Evolutionary conservation across 352 stramenopile genomes (phyloP).

Genomic region (Saprolegnia parasitica): DNA sequence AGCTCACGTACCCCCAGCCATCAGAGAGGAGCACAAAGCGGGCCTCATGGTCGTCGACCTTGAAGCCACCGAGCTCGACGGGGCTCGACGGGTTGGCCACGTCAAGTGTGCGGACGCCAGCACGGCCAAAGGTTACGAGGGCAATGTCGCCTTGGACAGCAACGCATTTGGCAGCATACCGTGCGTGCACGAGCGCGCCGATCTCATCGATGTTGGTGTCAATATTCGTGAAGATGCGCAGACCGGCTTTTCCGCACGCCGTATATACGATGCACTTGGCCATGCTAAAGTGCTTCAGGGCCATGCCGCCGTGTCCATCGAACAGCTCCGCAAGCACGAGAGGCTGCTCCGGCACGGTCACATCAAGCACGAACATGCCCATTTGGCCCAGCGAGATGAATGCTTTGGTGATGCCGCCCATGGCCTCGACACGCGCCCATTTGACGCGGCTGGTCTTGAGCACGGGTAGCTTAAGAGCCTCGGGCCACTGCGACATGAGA

Average conservation of each 20-base stretch:
- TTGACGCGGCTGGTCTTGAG: conserved; percentile 19
- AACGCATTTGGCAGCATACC: conserved; percentile 21
- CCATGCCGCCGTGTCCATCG: conserved; percentile 27
- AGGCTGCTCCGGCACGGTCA: conserved; percentile 15
- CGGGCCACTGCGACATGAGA: conserved; percentile 10
- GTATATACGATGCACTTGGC: conserved; percentile 26
- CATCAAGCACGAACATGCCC: conserved; percentile 24
- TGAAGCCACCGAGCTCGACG: conserved; percentile 28
- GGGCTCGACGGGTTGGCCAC: conserved; percentile 27
- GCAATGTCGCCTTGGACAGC: conserved; percentile 29
- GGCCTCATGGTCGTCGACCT: conserved; percentile 21
- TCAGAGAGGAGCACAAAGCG: conserved; percentile 26
- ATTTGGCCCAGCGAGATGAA: conserved; percentile 21
- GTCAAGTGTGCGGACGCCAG: conserved; percentile 22
- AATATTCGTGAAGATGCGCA: conserved; percentile 30
- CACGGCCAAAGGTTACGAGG: conserved; percentile 26
- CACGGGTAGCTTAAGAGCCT: neutral
- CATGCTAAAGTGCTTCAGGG: conserved; percentile 27
- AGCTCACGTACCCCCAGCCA: conserved; percentile 27
- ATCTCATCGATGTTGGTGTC: conserved; percentile 28
- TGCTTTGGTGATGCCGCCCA: conserved; percentile 19
- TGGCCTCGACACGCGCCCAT: conserved; percentile 18
- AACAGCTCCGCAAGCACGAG: conserved; percentile 19
- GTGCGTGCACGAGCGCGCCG: conserved; percentile 23
- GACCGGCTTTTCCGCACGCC: conserved; percentile 24